Percentiles rank a stretch among this genome's conserved stretches.
phyloP scores from a whole-genome alignment of 352 stramenopile species.

The Thalassiosira exigua region DNA sequence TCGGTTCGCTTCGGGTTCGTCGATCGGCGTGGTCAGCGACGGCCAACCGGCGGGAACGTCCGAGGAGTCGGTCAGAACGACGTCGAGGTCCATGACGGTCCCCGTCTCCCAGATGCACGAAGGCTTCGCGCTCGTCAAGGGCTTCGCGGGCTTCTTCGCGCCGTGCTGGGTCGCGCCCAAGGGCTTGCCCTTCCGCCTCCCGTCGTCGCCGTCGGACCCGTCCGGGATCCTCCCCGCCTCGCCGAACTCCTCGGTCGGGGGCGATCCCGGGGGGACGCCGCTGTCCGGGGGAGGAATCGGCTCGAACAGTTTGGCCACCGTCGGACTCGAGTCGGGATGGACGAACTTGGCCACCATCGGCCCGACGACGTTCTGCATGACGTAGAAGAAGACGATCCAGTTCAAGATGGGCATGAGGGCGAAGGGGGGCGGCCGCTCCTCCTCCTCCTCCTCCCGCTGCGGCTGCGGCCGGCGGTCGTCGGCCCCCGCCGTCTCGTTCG shows the following conservation, averaged over 20 bases:
- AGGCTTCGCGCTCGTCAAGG: slow-evolving; percentile 18
- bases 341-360: neutral
- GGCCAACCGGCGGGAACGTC: slow-evolving; percentile 39
- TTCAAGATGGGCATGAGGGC: slow-evolving; percentile 26
- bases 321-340: too few relatives aligned
- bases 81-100: slow-evolving; percentile 56
- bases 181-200: slow-evolving; percentile 3
- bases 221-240: neutral
- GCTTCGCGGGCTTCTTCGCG: slow-evolving; percentile 3
- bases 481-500: neutral
- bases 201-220: neutral
- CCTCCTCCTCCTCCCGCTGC: neutral
- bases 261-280: neutral
- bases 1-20: neutral
- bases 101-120: slow-evolving; percentile 45
- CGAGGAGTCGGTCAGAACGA: slow-evolving; percentile 46
- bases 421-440: neutral
- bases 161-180: slow-evolving; percentile 9
- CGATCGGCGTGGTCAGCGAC: slow-evolving; percentile 9
- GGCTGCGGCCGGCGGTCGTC: neutral
- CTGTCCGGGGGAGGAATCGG: neutral
- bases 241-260: neutral
- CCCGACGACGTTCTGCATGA: slow-evolving; percentile 9
- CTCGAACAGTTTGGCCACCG: too few relatives aligned
- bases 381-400: slow-evolving; percentile 28